A percentile compares a stretch with the other conserved stretches of the same genome.
Evolutionary conservation across 768 basidiomycete genomes (phyloP).

Genomic region (Tylopilus rubrobrunneus): DNA sequence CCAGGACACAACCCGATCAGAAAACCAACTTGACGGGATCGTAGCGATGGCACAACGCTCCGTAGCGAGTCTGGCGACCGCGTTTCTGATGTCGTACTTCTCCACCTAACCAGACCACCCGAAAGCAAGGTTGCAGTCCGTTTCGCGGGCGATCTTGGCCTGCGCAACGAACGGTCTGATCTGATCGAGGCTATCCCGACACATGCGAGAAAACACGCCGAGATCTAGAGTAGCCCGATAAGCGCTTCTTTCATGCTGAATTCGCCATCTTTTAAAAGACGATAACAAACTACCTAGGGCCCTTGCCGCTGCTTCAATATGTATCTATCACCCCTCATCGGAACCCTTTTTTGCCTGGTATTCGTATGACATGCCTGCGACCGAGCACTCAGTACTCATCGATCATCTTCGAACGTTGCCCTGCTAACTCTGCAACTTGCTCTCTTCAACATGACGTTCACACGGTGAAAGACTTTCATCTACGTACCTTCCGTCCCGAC

Average conservation of each 20-base stretch:
- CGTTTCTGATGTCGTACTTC: no score
- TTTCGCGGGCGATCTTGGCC: not conserved
- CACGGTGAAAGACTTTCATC: not conserved
- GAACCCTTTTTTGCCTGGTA: not conserved
- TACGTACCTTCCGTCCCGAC: constrained; percentile 1
- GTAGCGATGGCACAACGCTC: not conserved
- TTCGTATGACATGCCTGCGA: not conserved
- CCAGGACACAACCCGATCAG: not conserved
- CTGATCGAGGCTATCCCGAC: not conserved
- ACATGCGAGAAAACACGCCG: not conserved
- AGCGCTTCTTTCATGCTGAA: not conserved
- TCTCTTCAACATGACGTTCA: not conserved
- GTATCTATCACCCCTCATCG: not conserved
- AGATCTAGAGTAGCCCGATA: not conserved
- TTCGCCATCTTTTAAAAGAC: not conserved
- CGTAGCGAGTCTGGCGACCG: not conserved
- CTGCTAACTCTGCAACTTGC: not conserved
- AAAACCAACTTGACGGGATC: not conserved
- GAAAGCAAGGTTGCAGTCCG: no score
- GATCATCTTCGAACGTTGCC: not conserved
- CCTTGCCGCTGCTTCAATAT: not conserved
- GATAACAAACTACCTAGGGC: not conserved
- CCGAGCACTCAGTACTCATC: no score
- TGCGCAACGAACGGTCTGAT: not conserved
- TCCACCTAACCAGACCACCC: no score